phyloP scores from a whole-genome alignment of 768 basidiomycete genomes.

The Myochromella boudieri region DNA sequence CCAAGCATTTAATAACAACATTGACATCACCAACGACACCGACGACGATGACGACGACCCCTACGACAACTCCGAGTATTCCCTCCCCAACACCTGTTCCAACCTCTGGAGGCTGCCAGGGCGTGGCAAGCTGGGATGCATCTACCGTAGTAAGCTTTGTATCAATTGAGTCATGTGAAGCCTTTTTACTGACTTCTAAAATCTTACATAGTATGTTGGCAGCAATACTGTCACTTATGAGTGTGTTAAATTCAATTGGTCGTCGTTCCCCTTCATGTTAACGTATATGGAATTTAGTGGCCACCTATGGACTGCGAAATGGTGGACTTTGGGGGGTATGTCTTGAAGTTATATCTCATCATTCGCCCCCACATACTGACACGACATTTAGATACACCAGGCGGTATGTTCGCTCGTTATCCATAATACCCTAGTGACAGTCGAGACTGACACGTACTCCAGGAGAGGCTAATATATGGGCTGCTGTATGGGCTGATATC shows the following conservation, averaged over 20 bases:
- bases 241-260: not conserved
- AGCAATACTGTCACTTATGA: slow-evolving; percentile 3
- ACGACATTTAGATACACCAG: slow-evolving; percentile 1
- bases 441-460: not conserved
- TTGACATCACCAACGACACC: too few species aligned
- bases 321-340: slow-evolving; percentile 15
- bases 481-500: slow-evolving; percentile 7
- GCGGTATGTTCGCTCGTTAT: slow-evolving; percentile 4
- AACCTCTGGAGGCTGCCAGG: not conserved
- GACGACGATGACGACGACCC: not conserved
- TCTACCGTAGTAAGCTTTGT: slow-evolving; percentile 3
- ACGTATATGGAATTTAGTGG: not conserved
- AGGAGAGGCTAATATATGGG: too few species aligned
- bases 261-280: not conserved
- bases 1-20: not conserved
- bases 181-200: not conserved
- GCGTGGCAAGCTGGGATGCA: slow-evolving; percentile 2
- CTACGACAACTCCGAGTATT: not conserved
- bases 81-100: not conserved
- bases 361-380: not conserved
- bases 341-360: not conserved
- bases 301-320: slow-evolving; percentile 13
- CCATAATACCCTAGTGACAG: too few species aligned
- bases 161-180: too few species aligned
- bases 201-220: slow-evolving; percentile 2